These are phyloP conservation scores for Coemansia asiatica DNA, from an alignment of 192 early-diverging fungal genomes.

Conservation along the genomic window DNA sequence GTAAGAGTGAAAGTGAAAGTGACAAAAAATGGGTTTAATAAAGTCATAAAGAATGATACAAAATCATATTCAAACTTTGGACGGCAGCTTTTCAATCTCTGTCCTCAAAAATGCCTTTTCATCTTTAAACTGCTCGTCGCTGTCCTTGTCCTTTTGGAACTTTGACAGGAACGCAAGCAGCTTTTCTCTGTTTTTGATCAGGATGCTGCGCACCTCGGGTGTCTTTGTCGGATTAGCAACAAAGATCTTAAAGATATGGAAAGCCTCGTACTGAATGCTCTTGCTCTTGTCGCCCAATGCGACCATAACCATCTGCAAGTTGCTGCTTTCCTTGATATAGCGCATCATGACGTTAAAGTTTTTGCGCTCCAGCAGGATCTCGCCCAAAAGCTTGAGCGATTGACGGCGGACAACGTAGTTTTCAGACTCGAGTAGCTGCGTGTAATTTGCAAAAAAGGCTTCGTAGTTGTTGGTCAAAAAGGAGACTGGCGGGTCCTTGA, in stretches of 20 bases:
- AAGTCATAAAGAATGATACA: neutral
- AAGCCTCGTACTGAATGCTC: constrained; percentile 99
- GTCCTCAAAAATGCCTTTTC: constrained; percentile 95
- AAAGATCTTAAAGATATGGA: constrained; percentile 99
- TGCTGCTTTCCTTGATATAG: constrained; percentile 89
- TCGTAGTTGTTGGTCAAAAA: constrained; percentile 92
- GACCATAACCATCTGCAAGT: constrained; percentile 98
- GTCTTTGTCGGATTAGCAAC: constrained; percentile 98
- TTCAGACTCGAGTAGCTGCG: constrained; percentile 75
- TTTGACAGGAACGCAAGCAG: constrained; percentile 81
- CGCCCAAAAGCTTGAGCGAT: constrained; percentile 96
- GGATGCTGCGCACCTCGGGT: constrained; percentile 86
- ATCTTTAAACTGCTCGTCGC: constrained; percentile 99
- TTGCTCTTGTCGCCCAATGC: constrained; percentile 89
- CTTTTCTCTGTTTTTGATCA: constrained; percentile 89
- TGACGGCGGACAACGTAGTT: constrained; percentile 99
- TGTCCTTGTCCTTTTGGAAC: constrained; percentile 95
- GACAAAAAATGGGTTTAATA: neutral
- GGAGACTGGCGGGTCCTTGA: constrained; percentile 87
- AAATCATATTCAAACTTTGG: constrained; percentile 10
- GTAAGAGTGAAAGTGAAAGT: neutral
- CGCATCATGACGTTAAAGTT: constrained; percentile 95
- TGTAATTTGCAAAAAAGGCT: constrained; percentile 68
- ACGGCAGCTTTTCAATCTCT: constrained; percentile 68
- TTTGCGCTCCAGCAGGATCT: constrained; percentile 92